Evolutionary conservation across 1,284 basidiomycete species (phyloP), one percentile per base, ranked within the genome.

Genomic region (Moniliella sp.): DNA sequence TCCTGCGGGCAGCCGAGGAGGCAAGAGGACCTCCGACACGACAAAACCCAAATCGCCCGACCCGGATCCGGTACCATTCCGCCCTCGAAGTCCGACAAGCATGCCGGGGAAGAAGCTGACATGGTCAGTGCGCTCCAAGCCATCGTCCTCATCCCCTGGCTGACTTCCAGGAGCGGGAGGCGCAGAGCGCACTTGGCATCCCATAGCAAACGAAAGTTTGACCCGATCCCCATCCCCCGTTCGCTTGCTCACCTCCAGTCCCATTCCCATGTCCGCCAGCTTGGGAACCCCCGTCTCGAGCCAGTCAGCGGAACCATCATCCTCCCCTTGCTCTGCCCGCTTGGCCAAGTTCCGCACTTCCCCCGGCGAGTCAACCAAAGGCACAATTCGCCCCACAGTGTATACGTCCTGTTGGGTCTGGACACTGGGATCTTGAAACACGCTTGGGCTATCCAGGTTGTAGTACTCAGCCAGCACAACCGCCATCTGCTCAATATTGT

Each of bases 1-100:
- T 8, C 26, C 26, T 7, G 5, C 7, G 26, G 5, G 26, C 14
- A 7, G 14, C 14, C 7, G 5, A 7, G 26, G 26, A 10, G 12
- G 7, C 46, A 75, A 66, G 21, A 93, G 61, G 9, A 93, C 67
- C 52, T 94, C 83, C 15, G 73, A 72, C 0, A 77, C 84, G 10
- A 74, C 67, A 56, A 93, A 97, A 58, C 72, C 74, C n/a, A n/a
- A n/a, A n/a, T n/a, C n/a, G n/a, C n/a, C n/a, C n/a, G n/a, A n/a
- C n/a, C n/a, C n/a, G 2, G 73, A 75, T 3, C 80, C 84, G 1
- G 82, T 81, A 2, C 83, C 84, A 58, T 94, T 94, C 49, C 72
- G 71, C 0, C 91, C 91, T 44, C 73, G 77, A n/a, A 93, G 57
- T 2, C 77, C 80, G 0, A 78, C 75, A 28, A 97, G 74, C 25